A percentile compares a stretch with the other conserved stretches of the same genome.
Evolutionary conservation across 2,329 filamentous ascomycete species (phyloP).

Genomic region (Xylariaceae sp.): DNA sequence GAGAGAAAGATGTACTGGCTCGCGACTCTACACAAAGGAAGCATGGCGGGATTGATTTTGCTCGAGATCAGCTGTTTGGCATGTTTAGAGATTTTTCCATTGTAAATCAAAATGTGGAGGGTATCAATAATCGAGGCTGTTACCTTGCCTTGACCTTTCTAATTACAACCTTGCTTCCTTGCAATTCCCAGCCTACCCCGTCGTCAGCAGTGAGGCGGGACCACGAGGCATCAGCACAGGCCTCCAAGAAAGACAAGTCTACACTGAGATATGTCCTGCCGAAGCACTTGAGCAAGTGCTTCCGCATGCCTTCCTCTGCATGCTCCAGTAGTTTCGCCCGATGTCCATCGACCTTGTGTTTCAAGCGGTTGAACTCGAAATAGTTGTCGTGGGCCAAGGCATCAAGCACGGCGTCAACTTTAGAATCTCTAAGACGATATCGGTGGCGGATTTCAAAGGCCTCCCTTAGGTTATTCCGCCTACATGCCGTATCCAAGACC

Average conservation of each 20-base stretch:
- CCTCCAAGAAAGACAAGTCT: conserved; percentile 63
- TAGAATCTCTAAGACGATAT: conserved; percentile 59
- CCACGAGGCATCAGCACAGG: conserved; percentile 65
- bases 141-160: conserved; percentile 47
- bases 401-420: conserved; percentile 61
- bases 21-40: conserved; percentile 4
- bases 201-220: conserved; percentile 59
- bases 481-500: conserved; percentile 82
- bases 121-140: conserved; percentile 25
- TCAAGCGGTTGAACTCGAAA: conserved; percentile 67
- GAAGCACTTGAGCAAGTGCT: conserved; percentile 79
- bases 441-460: conserved; percentile 62
- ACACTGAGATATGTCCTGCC: conserved; percentile 74
- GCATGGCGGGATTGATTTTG: neutral
- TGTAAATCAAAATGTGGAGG: conserved; percentile 6
- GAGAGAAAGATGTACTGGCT: neutral
- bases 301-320: conserved; percentile 66
- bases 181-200: conserved; percentile 79
- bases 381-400: conserved; percentile 79
- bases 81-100: conserved; percentile 1
- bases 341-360: conserved; percentile 71
- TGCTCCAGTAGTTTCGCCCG: conserved; percentile 74
- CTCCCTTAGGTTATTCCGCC: conserved; percentile 66
- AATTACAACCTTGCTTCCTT: conserved; percentile 70
- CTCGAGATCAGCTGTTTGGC: neutral